Conservation (phyloP, 2,329 filamentous ascomycete genomes). For the Zalaria obscura region DNA sequence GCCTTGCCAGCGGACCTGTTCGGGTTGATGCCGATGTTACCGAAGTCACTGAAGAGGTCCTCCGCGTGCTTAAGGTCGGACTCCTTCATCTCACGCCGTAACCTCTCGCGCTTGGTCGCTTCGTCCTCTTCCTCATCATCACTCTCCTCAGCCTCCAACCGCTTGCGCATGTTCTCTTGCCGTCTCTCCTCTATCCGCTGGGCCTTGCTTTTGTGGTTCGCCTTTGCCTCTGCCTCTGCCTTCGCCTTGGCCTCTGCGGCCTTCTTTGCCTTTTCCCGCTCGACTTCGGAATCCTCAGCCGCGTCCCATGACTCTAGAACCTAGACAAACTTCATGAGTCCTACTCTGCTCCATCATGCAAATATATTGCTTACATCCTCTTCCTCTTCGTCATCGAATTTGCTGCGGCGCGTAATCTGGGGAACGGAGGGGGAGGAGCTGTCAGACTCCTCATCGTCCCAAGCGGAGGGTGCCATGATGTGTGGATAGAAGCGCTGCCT, state of each 20-base stretch:
- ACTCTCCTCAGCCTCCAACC: conserved; percentile 41
- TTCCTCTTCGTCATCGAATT: conserved; percentile 87
- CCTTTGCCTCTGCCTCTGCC: conserved; percentile 74
- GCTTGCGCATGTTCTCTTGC: conserved; percentile 41
- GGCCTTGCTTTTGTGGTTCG: conserved; percentile 78
- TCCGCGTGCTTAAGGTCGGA: conserved; percentile 79
- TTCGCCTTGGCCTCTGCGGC: conserved; percentile 76
- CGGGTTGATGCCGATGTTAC: conserved; percentile 56
- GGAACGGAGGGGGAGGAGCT: conserved; percentile 35
- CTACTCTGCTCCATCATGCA: conserved; percentile 2
- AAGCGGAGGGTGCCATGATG: conserved; percentile 6
- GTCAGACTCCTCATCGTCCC: conserved; percentile 39
- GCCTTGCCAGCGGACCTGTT: conserved; percentile 54
- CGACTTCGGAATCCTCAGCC: conserved; percentile 89
- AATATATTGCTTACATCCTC: conserved; percentile 51
- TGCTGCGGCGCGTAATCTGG: conserved; percentile 38
- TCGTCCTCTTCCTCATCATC: conserved; percentile 62
- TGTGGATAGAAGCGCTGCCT: neutral
- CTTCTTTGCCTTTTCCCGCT: conserved; percentile 88
- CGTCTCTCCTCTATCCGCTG: conserved; percentile 74
- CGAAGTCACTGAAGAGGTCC: conserved; percentile 60
- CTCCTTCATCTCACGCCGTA: conserved; percentile 71
- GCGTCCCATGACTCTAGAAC: conserved; percentile 96
- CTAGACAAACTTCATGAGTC: conserved; percentile 32
- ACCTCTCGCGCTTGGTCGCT: conserved; percentile 56